Evolutionary conservation across 345 rosid genomes (phyloP).

Genomic region (Salix brachista): DNA sequence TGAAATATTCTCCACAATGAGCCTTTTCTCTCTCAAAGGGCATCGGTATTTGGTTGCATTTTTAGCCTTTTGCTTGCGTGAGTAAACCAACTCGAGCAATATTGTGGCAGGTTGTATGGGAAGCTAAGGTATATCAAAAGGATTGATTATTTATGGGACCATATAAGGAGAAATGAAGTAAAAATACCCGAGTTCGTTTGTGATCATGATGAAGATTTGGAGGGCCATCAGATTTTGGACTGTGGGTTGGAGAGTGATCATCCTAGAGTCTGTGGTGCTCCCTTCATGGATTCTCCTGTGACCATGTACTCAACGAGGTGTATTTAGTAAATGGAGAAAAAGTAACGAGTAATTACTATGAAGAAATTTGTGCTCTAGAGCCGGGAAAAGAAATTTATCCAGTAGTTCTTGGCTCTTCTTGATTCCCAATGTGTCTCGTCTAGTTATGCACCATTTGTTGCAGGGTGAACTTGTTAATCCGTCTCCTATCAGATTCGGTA

Average conservation of each 20-base stretch:
- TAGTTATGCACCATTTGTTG: too few relatives aligned
- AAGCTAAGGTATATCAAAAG: slow-evolving; percentile 52
- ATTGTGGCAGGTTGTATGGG: slow-evolving; percentile 39
- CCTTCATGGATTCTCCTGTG: slow-evolving; percentile 31
- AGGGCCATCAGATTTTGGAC: slow-evolving; percentile 36
- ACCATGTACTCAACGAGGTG: slow-evolving; percentile 45
- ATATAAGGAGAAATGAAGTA: slow-evolving; percentile 53
- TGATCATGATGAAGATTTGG: slow-evolving; percentile 55
- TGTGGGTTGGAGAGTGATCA: slow-evolving; percentile 67
- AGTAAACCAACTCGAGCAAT: too few relatives aligned
- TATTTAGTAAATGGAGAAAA: slow-evolving; percentile 9
- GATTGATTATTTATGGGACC: slow-evolving; percentile 59
- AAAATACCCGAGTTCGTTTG: slow-evolving; percentile 55
- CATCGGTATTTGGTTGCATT: neutral
- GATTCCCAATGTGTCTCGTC: too few relatives aligned
- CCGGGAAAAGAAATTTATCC: too few relatives aligned
- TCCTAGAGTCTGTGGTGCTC: slow-evolving; percentile 29
- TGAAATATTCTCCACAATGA: neutral
- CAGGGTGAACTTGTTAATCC: too few relatives aligned
- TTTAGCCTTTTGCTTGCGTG: too few relatives aligned
- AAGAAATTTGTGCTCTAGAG: too few relatives aligned
- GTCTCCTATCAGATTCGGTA: too few relatives aligned
- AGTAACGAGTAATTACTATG: too few relatives aligned
- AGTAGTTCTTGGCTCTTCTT: too few relatives aligned
- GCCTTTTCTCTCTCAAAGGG: too few relatives aligned